phyloP scores from a whole-genome alignment of 495 filamentous ascomycete species.

The Lophium mytilinum region DNA sequence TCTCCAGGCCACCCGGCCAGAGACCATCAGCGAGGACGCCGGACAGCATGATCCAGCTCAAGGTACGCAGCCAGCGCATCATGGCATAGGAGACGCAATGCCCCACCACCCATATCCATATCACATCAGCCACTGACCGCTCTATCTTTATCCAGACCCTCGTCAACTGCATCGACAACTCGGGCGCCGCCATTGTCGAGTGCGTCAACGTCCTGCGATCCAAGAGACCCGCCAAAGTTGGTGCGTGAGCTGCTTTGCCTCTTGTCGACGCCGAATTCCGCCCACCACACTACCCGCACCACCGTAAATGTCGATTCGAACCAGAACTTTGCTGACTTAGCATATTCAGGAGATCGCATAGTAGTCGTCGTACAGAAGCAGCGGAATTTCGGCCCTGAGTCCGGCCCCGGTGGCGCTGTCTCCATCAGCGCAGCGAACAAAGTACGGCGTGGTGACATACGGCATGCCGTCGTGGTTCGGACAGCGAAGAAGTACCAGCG shows the following conservation, averaged over 20 bases:
- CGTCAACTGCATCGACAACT: constrained; percentile 99
- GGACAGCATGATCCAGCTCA: constrained; percentile 91
- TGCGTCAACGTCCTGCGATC: constrained; percentile 87
- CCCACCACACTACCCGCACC: neutral
- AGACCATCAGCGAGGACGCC: neutral
- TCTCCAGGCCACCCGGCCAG: neutral
- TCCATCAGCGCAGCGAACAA: constrained; percentile 67
- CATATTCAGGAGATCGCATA: constrained; percentile 75
- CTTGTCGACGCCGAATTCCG: neutral
- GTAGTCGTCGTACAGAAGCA: constrained; percentile 98
- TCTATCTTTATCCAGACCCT: constrained; percentile 60
- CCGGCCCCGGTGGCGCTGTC: constrained; percentile 45
- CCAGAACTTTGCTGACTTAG: neutral
- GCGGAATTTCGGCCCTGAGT: constrained; percentile 64
- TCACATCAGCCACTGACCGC: constrained; percentile 4
- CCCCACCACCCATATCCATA: neutral
- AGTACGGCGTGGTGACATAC: constrained; percentile 91
- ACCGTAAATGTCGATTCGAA: neutral
- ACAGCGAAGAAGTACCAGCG: constrained; percentile 79
- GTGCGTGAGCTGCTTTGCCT: constrained; percentile 42
- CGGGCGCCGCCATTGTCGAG: constrained; percentile 94
- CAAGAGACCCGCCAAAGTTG: constrained; percentile 83
- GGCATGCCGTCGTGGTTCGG: constrained; percentile 91
- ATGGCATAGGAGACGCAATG: neutral
- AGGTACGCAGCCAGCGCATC: constrained; percentile 47